phyloP scores from a whole-genome alignment of 495 filamentous ascomycete species.

The Thozetella sp. region DNA sequence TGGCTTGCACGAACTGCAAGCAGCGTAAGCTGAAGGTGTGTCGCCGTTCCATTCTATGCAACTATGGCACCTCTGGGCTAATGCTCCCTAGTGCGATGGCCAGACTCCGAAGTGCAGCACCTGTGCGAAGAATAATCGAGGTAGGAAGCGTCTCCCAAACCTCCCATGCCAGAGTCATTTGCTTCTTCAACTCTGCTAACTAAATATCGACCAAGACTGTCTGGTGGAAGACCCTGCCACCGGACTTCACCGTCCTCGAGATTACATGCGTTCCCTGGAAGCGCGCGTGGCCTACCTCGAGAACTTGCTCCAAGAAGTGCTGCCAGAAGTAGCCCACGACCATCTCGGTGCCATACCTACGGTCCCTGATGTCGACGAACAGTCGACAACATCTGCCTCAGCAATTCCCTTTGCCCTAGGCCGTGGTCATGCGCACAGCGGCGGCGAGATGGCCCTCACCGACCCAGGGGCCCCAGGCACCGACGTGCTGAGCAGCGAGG shows the following conservation, averaged over 20 bases:
- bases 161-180: no score
- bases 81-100: not conserved
- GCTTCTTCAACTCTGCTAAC: no score
- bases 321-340: not conserved
- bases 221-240: not conserved
- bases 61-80: no score
- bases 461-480: not conserved
- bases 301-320: not conserved
- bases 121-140: not conserved
- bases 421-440: no score
- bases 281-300: not conserved
- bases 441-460: no score
- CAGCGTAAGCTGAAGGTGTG: no score
- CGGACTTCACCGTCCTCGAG: not conserved
- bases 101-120: not conserved
- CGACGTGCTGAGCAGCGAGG: not conserved
- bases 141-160: no score
- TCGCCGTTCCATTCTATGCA: no score
- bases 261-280: not conserved
- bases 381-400: not conserved
- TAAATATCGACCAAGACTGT: no score
- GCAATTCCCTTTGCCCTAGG: not conserved
- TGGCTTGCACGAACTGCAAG: no score
- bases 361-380: no score
- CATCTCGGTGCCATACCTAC: not conserved